phyloP scores from a whole-genome alignment of 2,329 filamentous ascomycete species.

The Botrytis byssoidea region DNA sequence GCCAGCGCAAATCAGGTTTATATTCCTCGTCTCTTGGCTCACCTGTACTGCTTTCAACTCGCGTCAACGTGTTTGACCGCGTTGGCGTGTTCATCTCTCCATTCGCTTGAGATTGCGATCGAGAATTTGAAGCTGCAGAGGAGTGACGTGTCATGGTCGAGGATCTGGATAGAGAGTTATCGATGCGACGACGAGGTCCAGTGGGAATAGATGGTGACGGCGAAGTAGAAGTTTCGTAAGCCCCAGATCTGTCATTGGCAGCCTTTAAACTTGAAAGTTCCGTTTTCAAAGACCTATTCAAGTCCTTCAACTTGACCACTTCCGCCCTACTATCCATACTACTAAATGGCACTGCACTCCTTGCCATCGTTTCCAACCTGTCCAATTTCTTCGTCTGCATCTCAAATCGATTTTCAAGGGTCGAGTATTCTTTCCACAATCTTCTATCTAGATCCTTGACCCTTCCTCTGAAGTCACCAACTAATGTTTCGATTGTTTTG shows the following conservation, averaged over 20 bases:
- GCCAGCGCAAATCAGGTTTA: constrained; percentile 69
- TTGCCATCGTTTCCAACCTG: constrained; percentile 75
- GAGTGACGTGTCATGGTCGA: constrained; percentile 54
- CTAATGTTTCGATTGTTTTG: constrained; percentile 79
- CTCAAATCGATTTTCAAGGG: constrained; percentile 77
- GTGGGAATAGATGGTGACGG: constrained; percentile 39
- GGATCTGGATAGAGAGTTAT: constrained; percentile 29
- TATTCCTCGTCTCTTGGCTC: constrained; percentile 40
- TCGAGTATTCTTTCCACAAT: constrained; percentile 86
- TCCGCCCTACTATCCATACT: constrained; percentile 45
- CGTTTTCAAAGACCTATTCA: constrained; percentile 61
- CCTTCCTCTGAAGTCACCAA: constrained; percentile 73
- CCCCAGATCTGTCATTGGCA: constrained; percentile 45
- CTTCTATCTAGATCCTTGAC: constrained; percentile 86
- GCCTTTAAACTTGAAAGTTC: constrained; percentile 69
- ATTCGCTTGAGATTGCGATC: background rate
- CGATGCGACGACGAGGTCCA: constrained; percentile 35
- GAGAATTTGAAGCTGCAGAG: constrained; percentile 46
- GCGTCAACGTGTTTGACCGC: background rate
- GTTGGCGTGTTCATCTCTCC: background rate
- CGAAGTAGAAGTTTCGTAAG: constrained; percentile 41
- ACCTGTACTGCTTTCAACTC: constrained; percentile 20
- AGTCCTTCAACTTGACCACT: constrained; percentile 59
- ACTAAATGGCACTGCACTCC: constrained; percentile 55
- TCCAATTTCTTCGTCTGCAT: constrained; percentile 81